Percentiles rank a stretch among this genome's conserved stretches.
These are phyloP conservation scores for Taxillus chinensis DNA, from an alignment of 164 flowering plant species.

Conservation along the genomic window DNA sequence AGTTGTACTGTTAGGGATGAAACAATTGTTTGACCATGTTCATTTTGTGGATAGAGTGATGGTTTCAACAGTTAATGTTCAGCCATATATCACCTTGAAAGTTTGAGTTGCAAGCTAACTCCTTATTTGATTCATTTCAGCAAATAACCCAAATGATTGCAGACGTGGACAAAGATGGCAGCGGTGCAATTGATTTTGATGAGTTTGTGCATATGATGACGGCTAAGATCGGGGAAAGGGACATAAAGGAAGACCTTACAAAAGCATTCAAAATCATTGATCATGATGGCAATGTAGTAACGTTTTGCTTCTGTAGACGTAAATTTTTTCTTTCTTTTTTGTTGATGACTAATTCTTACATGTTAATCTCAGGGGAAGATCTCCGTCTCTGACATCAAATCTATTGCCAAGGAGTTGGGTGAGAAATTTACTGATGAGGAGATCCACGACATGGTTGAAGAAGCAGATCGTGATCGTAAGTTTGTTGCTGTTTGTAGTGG, in stretches of 20 bases:
- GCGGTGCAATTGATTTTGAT: constrained; percentile 95
- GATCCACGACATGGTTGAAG: constrained; percentile 73
- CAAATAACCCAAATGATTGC: constrained; percentile 94
- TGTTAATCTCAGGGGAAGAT: constrained; percentile 66
- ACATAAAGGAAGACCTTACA: constrained; percentile 84
- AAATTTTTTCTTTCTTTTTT: constrained; percentile 3
- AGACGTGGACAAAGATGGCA: constrained; percentile 98
- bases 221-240: constrained; percentile 92
- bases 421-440: constrained; percentile 58
- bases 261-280: constrained; percentile 85
- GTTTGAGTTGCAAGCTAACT: not conserved
- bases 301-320: not conserved
- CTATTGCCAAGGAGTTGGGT: constrained; percentile 67
- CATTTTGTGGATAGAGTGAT: not conserved
- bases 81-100: too few relatives aligned
- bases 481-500: constrained; percentile 3
- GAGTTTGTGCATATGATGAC: constrained; percentile 98
- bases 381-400: constrained; percentile 60
- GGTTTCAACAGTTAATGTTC: not conserved
- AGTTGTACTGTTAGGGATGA: not conserved
- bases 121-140: constrained; percentile 29
- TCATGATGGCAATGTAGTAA: constrained; percentile 76
- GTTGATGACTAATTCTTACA: constrained; percentile 10
- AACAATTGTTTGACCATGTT: not conserved
- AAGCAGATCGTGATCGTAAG: constrained; percentile 85